Conservation (phyloP, 176 grass and related monocot species). For the Cenchrus fungigraminus region DNA sequence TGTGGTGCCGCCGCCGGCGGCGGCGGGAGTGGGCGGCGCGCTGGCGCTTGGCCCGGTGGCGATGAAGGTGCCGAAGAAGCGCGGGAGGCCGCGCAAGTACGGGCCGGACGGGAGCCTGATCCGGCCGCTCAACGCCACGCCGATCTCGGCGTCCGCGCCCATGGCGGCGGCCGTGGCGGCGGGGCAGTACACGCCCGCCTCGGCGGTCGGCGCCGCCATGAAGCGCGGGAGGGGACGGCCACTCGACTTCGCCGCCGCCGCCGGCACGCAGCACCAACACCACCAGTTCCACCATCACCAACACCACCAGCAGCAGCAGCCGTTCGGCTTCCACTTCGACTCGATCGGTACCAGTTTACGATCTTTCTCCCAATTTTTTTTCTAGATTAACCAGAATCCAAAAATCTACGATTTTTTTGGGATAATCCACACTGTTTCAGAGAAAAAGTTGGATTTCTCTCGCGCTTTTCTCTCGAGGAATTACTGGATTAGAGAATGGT, state of each 20-base stretch:
- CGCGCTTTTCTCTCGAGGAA: conserved; percentile 1
- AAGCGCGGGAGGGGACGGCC: conserved; percentile 83
- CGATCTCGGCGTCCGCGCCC: conserved; percentile 85
- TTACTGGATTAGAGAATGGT: conserved; percentile 2
- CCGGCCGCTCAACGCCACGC: conserved; percentile 83
- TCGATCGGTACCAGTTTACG: conserved; percentile 38
- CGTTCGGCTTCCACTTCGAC: conserved; percentile 61
- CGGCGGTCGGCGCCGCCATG: conserved; percentile 87
- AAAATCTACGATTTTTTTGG: not conserved
- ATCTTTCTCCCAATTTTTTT: not conserved
- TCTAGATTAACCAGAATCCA: not conserved
- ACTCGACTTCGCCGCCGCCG: conserved; percentile 55
- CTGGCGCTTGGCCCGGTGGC: conserved; percentile 12
- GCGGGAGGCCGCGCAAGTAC: conserved; percentile 95
- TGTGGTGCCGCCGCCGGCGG: not conserved
- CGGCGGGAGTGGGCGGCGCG: not conserved
- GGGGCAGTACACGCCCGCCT: conserved; percentile 79
- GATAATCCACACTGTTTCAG: conserved; percentile 4
- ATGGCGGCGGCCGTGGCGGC: conserved; percentile 29
- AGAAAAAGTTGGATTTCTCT: not conserved
- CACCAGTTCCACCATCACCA: not conserved
- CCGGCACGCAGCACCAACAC: conserved; percentile 34
- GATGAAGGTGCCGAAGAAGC: conserved; percentile 77
- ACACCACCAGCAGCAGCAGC: not conserved
- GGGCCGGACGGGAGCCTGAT: conserved; percentile 86